Evolutionary conservation across 2,329 filamentous ascomycete genomes (phyloP), one percentile per base, ranked within the genome.

Genomic region (Curvularia hawaiiensis): DNA sequence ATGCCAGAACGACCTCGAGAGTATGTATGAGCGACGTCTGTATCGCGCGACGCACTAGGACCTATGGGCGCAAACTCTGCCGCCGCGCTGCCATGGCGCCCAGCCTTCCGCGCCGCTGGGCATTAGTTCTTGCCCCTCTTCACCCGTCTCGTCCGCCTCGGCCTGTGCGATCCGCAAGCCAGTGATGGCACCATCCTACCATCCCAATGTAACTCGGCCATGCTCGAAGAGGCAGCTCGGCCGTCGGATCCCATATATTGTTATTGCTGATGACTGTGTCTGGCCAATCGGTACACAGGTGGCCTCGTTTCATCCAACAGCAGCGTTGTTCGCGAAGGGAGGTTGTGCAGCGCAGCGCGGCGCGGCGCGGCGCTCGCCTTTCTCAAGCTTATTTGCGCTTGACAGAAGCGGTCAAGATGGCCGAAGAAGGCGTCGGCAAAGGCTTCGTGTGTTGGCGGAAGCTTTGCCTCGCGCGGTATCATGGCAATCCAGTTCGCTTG

Each of bases 151-250:
- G 24, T 31, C 39, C 45, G 33, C 47, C 55, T 53, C 50, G 59
- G 59, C 49, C 14, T 50, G 22, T 54, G 41, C 53, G 20, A 22
- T 39, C 38, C 47, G 50, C 43, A 41, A 52, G 53, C 46, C 56
- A 50, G 31, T 49, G 51, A 48, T 50, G 31, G 41, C 44, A 40
- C 51, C 55, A 48, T 50, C 38, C 41, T 45, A 43, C 49, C 48
- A 46, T 48, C 31, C 41, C 28, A 46, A 44, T 52, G 48, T 50
- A 53, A 50, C 44, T 47, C 43, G 52, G 54, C 62, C 53, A 66
- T 18, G 24, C 60, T 49, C 45, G 39, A 64, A 60, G 40, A 61
- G 63, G 66, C 58, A 69, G 66, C 58, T 66, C 54, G 45, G 47
- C 28, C 28, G 43, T 41, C 46, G 40, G 41, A n/a, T 44, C 53